Percentiles rank a stretch among this genome's conserved stretches.
phyloP scores from a whole-genome alignment of 1,284 basidiomycete species.

The Abortiporus biennis region DNA sequence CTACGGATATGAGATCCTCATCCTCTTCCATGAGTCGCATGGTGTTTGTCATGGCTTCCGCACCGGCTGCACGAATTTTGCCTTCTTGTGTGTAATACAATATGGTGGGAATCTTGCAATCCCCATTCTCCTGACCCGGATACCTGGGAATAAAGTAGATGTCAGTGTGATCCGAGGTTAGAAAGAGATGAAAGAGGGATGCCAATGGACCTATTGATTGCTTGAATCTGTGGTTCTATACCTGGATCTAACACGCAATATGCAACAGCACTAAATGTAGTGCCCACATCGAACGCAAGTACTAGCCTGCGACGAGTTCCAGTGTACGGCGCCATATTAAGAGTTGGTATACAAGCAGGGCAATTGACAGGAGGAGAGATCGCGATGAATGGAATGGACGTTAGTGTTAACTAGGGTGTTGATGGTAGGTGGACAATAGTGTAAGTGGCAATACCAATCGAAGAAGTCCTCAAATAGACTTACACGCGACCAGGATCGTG shows the following conservation, averaged over 20 bases:
- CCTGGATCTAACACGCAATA: slow-evolving; percentile 17
- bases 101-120: slow-evolving; percentile 52
- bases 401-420: too few relatives aligned
- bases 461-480: too few relatives aligned
- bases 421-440: too few relatives aligned
- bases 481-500: too few relatives aligned
- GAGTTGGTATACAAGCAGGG: too few relatives aligned
- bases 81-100: slow-evolving; percentile 46
- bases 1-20: slow-evolving; percentile 38
- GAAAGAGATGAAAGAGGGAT: too few relatives aligned
- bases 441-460: too few relatives aligned
- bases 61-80: slow-evolving; percentile 41
- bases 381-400: too few relatives aligned
- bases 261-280: slow-evolving; percentile 15
- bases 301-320: slow-evolving; percentile 12
- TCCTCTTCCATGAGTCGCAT: slow-evolving; percentile 37
- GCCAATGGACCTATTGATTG: slow-evolving; percentile 69
- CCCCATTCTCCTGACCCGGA: slow-evolving; percentile 35
- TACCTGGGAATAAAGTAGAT: slow-evolving; percentile 24
- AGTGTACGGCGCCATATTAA: slow-evolving; percentile 2
- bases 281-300: slow-evolving; percentile 15
- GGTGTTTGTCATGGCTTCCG: slow-evolving; percentile 42
- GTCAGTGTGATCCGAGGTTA: background rate
- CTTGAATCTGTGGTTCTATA: slow-evolving; percentile 29
- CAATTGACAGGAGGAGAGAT: too few relatives aligned